Conservation (phyloP, 306 rosid species). For the Vachellia collinsii region DNA sequence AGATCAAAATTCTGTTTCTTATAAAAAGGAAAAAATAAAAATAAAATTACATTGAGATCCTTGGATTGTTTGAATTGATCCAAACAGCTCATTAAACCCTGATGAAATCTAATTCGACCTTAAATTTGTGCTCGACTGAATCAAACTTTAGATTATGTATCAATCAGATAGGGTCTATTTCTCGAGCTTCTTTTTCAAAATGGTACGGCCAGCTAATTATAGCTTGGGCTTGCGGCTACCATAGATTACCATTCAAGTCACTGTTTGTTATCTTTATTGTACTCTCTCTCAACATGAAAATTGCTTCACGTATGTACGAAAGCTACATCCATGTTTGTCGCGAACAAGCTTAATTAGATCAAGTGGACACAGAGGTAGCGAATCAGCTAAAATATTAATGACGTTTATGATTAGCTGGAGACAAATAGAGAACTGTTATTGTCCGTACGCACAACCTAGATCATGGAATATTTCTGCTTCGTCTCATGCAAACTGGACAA, state of each 20-base stretch:
- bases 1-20: too few relatives aligned
- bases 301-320: not conserved
- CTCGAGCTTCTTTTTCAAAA: not conserved
- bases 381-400: slow-evolving; percentile 20
- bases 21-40: too few relatives aligned
- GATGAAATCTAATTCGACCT: too few relatives aligned
- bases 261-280: slow-evolving; percentile 13
- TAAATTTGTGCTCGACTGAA: too few relatives aligned
- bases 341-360: not conserved
- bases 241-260: not conserved
- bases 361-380: slow-evolving; percentile 12
- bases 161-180: too few relatives aligned
- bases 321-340: not conserved
- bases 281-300: not conserved
- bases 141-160: too few relatives aligned
- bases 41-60: too few relatives aligned
- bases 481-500: slow-evolving; percentile 25
- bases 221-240: not conserved
- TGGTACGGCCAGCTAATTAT: not conserved
- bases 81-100: too few relatives aligned
- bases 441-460: not conserved
- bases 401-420: slow-evolving; percentile 4
- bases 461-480: slow-evolving; percentile 4
- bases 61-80: too few relatives aligned
- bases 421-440: slow-evolving; percentile 13